Conservation (phyloP, 2,329 filamentous ascomycete species). For the Talaromyces verruculosus region DNA sequence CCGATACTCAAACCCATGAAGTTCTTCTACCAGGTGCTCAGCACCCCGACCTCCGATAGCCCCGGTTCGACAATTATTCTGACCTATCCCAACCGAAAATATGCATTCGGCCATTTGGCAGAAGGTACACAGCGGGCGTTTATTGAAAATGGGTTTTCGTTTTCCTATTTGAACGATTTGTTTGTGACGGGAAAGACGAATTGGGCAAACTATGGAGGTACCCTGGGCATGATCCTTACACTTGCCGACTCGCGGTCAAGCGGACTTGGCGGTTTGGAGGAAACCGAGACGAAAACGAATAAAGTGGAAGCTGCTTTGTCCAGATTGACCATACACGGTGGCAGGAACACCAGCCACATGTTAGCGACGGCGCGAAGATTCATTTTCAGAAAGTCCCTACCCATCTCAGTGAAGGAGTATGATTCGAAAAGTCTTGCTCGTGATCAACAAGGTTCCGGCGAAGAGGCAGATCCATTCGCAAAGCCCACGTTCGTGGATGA, state of each 20-base stretch:
- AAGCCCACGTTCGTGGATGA: slow-evolving; percentile 72
- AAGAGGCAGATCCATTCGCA: slow-evolving; percentile 31
- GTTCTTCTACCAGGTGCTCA: slow-evolving; percentile 70
- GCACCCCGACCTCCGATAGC: slow-evolving; percentile 84
- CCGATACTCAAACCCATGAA: slow-evolving; percentile 58
- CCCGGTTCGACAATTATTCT: slow-evolving; percentile 74
- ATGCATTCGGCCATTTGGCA: slow-evolving; percentile 76
- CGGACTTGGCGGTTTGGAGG: slow-evolving; percentile 41
- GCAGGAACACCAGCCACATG: slow-evolving; percentile 74
- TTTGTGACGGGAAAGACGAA: slow-evolving; percentile 77
- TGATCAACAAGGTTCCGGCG: slow-evolving; percentile 28
- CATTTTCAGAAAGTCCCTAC: slow-evolving; percentile 80
- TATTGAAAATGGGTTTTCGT: slow-evolving; percentile 63
- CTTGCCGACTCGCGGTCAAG: slow-evolving; percentile 66
- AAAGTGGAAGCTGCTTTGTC: not conserved
- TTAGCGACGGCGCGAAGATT: slow-evolving; percentile 82
- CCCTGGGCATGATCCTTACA: slow-evolving; percentile 82
- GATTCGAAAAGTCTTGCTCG: slow-evolving; percentile 30
- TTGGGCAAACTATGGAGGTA: slow-evolving; percentile 76
- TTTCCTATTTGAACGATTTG: slow-evolving; percentile 69
- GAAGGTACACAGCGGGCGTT: slow-evolving; percentile 84
- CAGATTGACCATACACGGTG: slow-evolving; percentile 68
- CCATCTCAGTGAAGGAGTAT: slow-evolving; percentile 70
- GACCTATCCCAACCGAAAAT: slow-evolving; percentile 77
- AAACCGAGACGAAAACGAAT: not conserved